These are phyloP conservation scores for Erodium moschatum DNA, from an alignment of 441 rosid species.

Conservation along the genomic window DNA sequence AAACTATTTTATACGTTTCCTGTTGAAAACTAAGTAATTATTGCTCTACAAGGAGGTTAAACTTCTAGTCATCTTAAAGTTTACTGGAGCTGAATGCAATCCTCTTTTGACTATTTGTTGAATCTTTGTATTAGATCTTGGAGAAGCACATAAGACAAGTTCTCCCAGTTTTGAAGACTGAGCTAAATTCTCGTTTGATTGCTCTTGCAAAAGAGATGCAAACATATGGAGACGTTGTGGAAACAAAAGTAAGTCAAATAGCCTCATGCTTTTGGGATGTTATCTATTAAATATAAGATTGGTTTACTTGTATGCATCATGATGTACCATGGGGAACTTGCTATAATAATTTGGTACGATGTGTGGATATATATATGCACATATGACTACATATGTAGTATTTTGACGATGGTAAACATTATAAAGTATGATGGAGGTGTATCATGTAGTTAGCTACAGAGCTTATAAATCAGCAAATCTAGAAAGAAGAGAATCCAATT, in stretches of 20 bases:
- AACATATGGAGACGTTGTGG: slow-evolving; percentile 81
- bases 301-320: background rate
- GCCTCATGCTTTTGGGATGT: slow-evolving; percentile 1
- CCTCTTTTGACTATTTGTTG: background rate
- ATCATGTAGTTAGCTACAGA: background rate
- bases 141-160: slow-evolving; percentile 76
- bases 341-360: background rate
- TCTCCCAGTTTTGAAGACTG: slow-evolving; percentile 80
- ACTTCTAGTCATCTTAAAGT: background rate
- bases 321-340: background rate
- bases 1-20: background rate
- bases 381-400: background rate
- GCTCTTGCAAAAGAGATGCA: slow-evolving; percentile 83
- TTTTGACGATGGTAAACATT: background rate
- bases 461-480: background rate
- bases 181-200: slow-evolving; percentile 56
- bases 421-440: background rate
- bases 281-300: background rate
- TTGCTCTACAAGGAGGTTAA: background rate
- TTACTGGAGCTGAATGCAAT: background rate
- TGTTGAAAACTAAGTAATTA: background rate
- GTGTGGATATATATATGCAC: background rate
- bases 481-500: background rate
- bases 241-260: slow-evolving; percentile 55
- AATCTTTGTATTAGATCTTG: slow-evolving; percentile 42